Evolutionary conservation across 2,329 filamentous ascomycete species (phyloP).

Genomic region (Cercospora brassicicola): DNA sequence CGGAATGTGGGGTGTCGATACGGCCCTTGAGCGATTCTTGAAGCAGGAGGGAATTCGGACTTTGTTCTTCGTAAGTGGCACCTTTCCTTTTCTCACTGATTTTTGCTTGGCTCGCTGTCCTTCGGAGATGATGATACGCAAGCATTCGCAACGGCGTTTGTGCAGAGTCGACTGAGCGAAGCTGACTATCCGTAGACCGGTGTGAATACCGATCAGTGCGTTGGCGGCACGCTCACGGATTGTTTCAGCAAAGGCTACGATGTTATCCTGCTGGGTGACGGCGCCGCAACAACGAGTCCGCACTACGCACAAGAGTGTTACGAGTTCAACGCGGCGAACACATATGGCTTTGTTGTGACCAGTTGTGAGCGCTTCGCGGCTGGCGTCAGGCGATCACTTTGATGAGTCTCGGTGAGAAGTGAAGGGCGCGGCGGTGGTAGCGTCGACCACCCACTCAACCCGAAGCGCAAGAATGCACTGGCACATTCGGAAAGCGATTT

Average conservation of each 20-base stretch:
- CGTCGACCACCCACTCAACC: neutral
- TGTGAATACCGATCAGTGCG: conserved; percentile 64
- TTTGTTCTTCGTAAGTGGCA: conserved; percentile 49
- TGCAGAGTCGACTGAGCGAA: neutral
- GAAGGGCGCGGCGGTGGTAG: conserved; percentile 15
- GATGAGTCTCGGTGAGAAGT: conserved; percentile 7
- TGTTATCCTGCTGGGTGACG: conserved; percentile 57
- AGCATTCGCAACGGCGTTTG: neutral
- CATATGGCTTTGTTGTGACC: conserved; percentile 37
- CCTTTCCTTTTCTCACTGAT: neutral
- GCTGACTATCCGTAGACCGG: conserved; percentile 41
- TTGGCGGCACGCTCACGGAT: conserved; percentile 58
- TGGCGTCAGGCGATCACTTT: conserved; percentile 27
- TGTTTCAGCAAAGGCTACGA: conserved; percentile 58
- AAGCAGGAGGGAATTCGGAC: conserved; percentile 47
- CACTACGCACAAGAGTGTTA: conserved; percentile 40
- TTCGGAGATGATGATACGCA: neutral
- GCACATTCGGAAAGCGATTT: neutral
- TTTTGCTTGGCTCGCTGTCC: neutral
- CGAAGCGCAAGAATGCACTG: neutral
- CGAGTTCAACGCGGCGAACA: conserved; percentile 40
- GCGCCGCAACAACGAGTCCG: conserved; percentile 54
- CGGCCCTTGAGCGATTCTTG: conserved; percentile 48
- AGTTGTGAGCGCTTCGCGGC: conserved; percentile 35
- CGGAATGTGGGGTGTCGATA: conserved; percentile 54